These are phyloP conservation scores for Aspergillus vadensis DNA, from an alignment of 2,329 filamentous ascomycete species.

Conservation along the genomic window DNA sequence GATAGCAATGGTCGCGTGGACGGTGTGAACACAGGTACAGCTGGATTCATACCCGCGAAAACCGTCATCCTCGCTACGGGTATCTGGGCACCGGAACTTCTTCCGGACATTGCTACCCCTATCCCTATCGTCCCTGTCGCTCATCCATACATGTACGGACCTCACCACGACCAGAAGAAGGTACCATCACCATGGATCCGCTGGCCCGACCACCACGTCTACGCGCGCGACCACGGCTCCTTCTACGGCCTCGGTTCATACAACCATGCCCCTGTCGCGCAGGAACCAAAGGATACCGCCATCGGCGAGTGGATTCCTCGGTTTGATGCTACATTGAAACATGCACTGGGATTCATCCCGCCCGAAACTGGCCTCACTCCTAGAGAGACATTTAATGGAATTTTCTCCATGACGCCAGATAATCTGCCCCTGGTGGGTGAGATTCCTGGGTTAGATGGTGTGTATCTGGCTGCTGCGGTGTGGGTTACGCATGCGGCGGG, in stretches of 20 bases:
- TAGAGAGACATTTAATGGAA: slow-evolving; percentile 33
- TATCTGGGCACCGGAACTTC: slow-evolving; percentile 30
- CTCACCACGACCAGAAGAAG: slow-evolving; percentile 17
- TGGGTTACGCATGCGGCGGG: slow-evolving; percentile 42
- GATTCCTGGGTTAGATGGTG: slow-evolving; percentile 24
- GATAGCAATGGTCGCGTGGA: slow-evolving; percentile 19
- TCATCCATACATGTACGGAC: slow-evolving; percentile 40
- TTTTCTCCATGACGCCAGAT: slow-evolving; percentile 41
- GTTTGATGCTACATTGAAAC: slow-evolving; percentile 25
- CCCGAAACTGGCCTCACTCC: slow-evolving; percentile 16
- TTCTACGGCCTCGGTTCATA: slow-evolving; percentile 39
- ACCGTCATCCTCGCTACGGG: slow-evolving; percentile 33
- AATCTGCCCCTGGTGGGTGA: slow-evolving; percentile 37
- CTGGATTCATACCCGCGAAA: slow-evolving; percentile 15
- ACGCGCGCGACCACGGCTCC: slow-evolving; percentile 37
- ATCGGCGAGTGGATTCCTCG: slow-evolving; percentile 26
- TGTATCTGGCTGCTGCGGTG: slow-evolving; percentile 37
- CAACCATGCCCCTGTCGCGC: slow-evolving; percentile 30
- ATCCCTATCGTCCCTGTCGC: slow-evolving; percentile 38
- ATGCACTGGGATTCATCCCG: slow-evolving; percentile 23
- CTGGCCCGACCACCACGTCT: slow-evolving; percentile 40
- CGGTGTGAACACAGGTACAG: slow-evolving; percentile 19
- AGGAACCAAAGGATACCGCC: slow-evolving; percentile 22
- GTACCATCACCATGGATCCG: slow-evolving; percentile 36
- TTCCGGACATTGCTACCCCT: slow-evolving; percentile 26